Evolutionary conservation across 495 filamentous ascomycete genomes (phyloP), one percentile per base, ranked within the genome.

Genomic region (Xylaria bambusicola): DNA sequence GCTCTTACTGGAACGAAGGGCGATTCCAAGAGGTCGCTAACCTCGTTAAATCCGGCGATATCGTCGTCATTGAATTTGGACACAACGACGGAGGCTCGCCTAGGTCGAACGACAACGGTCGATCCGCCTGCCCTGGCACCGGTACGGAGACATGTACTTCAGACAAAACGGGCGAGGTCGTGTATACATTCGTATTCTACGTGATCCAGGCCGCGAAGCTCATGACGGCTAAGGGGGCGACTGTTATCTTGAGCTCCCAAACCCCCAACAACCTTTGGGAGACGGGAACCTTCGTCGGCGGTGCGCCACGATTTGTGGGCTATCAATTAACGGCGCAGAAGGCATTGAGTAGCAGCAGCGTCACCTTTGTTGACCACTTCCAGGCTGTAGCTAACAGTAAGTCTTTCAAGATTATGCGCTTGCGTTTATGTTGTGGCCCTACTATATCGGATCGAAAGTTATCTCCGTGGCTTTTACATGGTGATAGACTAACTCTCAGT

Each of bases 141-240:
- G 83, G 80, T n/a, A 67, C 65, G 51, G 75, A 87, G 62, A 86
- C 80, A 1, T 87, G 85, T 73, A 40, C 53, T 40, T 60, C 57
- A 1, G 41, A 53, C n/a, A 3, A 71, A 42, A 50, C 70, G 66
- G 50, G 51, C 56, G 70, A 85, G 49, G 83, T 79, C 0, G 81
- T 86, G 3, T 69, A 82, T 23, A 86, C 84, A 0, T 88, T 82
- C 67, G 79, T 79, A 1, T 78, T 77, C 20, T 86, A 86, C 65
- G 63, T 86, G 44, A 75, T 80, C 55, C 81, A 84, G 52, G 84
- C 85, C 5, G 73, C 83, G 7, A 73, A 74, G 44, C 61, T 73
- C 27, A 82, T 83, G 71, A 66, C 72, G 18, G 66, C 66, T 23
- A 81, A 82, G 58, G 85, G 85, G 1, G 85, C 85, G 1, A 78